Evolutionary conservation across 139 green algal genomes (phyloP).

Genomic region (Chlamydomonas applanata): DNA sequence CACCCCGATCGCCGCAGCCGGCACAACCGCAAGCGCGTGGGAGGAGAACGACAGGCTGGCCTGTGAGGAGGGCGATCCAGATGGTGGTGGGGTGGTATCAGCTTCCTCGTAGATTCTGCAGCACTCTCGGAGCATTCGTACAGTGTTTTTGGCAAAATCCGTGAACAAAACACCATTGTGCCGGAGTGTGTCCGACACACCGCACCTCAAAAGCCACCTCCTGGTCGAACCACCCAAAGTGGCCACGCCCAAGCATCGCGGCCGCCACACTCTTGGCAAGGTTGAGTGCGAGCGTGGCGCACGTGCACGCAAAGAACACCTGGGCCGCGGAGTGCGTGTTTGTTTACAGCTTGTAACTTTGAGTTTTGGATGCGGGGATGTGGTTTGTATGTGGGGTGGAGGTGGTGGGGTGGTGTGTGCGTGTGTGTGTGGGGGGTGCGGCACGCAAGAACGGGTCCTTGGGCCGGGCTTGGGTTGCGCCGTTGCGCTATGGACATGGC

Average conservation of each 20-base stretch:
- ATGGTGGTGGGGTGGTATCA: not conserved
- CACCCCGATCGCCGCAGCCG: constrained; percentile 71
- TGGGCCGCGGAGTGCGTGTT: not conserved
- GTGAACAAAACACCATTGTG: no score
- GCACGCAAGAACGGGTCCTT: no score
- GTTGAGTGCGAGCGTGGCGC: constrained; percentile 66
- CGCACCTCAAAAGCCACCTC: constrained; percentile 43
- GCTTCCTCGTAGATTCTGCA: not conserved
- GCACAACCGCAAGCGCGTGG: constrained; percentile 74
- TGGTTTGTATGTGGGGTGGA: no score
- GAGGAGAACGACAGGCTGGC: constrained; percentile 47
- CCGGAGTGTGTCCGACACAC: no score
- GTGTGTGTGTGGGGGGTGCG: no score
- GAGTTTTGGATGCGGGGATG: no score
- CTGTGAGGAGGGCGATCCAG: constrained; percentile 1
- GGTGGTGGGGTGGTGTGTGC: no score
- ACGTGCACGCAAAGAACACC: constrained; percentile 76
- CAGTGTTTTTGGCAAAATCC: not conserved
- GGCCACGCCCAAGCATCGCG: constrained; percentile 40
- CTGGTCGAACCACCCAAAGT: constrained; percentile 55
- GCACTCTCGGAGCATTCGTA: no score
- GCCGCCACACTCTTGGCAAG: constrained; percentile 57
- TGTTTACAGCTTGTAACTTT: no score
- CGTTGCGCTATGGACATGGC: no score
- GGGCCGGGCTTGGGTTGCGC: no score